Percentiles rank a stretch among this genome's conserved stretches.
phyloP scores from a whole-genome alignment of 352 stramenopile species.

The Globisporangium uncinulatum region DNA sequence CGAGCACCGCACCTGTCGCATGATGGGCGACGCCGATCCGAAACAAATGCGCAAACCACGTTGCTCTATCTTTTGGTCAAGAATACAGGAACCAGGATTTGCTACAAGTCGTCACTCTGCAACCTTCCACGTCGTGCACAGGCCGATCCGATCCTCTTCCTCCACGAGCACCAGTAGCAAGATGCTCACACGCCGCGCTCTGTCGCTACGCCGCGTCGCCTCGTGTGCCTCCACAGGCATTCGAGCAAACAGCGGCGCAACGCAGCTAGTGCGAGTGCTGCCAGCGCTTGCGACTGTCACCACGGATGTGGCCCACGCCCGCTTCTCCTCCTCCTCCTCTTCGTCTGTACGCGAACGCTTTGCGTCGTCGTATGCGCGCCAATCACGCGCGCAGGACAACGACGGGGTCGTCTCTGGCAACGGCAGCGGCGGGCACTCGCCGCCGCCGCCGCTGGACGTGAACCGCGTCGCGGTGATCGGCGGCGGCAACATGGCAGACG shows the following conservation, averaged over 20 bases:
- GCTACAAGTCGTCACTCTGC: background rate
- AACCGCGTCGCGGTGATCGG: constrained; percentile 72
- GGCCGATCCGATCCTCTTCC: background rate
- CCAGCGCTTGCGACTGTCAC: background rate
- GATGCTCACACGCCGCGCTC: constrained; percentile 4
- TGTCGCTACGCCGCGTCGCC: background rate
- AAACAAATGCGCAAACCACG: constrained; percentile 1
- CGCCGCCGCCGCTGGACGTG: constrained; percentile 39
- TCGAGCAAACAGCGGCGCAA: background rate
- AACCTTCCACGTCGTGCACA: background rate
- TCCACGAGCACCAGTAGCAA: background rate
- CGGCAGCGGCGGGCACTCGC: background rate
- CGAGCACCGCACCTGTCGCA: constrained; percentile 9
- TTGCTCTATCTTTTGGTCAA: background rate
- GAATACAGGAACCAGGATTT: no score
- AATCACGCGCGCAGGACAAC: constrained; percentile 5
- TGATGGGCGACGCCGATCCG: background rate
- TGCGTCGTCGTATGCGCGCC: constrained; percentile 13
- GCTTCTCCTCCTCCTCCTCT: constrained; percentile 1
- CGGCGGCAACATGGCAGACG: constrained; percentile 88
- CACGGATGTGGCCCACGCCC: background rate
- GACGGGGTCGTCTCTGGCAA: constrained; percentile 6
- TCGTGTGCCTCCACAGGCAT: no score
- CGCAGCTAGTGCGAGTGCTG: background rate
- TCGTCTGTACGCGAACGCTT: constrained; percentile 10